Evolutionary conservation across 441 rosid genomes (phyloP).

Genomic region (Gossypium davidsonii): DNA sequence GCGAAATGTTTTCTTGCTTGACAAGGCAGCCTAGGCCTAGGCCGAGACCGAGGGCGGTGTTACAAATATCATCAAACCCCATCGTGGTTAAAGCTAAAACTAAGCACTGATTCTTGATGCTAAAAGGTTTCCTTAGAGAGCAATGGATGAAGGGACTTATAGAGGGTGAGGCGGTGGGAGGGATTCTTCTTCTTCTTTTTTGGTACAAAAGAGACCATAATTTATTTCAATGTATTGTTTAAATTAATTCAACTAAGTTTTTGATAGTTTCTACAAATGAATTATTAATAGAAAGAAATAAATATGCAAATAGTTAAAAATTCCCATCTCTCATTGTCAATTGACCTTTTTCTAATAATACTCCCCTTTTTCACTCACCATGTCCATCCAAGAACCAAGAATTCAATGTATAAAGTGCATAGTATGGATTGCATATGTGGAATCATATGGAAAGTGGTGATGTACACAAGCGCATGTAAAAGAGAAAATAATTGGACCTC

Average conservation of each 20-base stretch:
- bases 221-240: no score
- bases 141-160: slow-evolving; percentile 10
- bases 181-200: slow-evolving; percentile 4
- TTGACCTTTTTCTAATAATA: no score
- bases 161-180: not conserved
- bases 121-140: not conserved
- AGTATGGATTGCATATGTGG: slow-evolving; percentile 26
- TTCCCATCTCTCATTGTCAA: no score
- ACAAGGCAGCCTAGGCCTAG: slow-evolving; percentile 24
- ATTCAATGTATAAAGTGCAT: slow-evolving; percentile 12
- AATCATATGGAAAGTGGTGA: slow-evolving; percentile 26
- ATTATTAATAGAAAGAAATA: no score
- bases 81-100: slow-evolving; percentile 2
- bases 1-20: slow-evolving; percentile 14
- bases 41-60: slow-evolving; percentile 32
- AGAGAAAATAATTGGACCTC: slow-evolving; percentile 13
- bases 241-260: no score
- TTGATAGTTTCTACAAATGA: no score
- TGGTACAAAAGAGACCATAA: no score
- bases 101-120: not conserved
- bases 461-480: slow-evolving; percentile 7
- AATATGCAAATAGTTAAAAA: no score
- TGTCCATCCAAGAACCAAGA: slow-evolving; percentile 16
- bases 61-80: slow-evolving; percentile 30
- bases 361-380: not conserved